Evolutionary conservation across 176 grass and related monocot genomes (phyloP).

Genomic region (Aegilops speltoides): DNA sequence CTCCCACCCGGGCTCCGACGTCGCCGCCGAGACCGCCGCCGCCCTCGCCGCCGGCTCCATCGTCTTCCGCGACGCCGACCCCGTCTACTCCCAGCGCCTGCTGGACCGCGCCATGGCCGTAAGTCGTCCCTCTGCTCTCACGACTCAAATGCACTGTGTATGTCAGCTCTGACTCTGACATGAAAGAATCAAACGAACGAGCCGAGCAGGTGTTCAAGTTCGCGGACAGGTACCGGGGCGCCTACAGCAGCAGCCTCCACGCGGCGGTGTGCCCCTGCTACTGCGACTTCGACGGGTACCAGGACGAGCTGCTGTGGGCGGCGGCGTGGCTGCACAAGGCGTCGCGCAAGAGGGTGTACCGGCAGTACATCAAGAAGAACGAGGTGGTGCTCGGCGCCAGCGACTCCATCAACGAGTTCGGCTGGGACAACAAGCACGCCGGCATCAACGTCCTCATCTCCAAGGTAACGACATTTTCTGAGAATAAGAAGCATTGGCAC

Average conservation of each 20-base stretch:
- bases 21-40: conserved; percentile 86
- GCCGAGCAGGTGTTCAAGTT: conserved; percentile 70
- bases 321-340: conserved; percentile 98
- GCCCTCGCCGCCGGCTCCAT: conserved; percentile 87
- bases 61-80: conserved; percentile 77
- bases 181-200: too few relatives aligned
- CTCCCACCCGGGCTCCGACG: conserved; percentile 77
- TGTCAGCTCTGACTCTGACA: not conserved
- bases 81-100: conserved; percentile 67
- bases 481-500: not conserved
- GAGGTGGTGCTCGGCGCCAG: conserved; percentile 85
- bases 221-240: conserved; percentile 75
- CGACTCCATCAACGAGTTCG: conserved; percentile 89
- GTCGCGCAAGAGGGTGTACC: conserved; percentile 60
- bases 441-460: conserved; percentile 94
- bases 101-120: conserved; percentile 81
- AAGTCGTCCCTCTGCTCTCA: not conserved
- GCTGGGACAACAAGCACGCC: conserved; percentile 98
- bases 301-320: conserved; percentile 96
- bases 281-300: conserved; percentile 82
- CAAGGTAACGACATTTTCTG: conserved; percentile 46
- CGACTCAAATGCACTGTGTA: not conserved
- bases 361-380: conserved; percentile 88
- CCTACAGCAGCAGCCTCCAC: conserved; percentile 79
- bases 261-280: conserved; percentile 89